phyloP scores from a whole-genome alignment of 176 grass and related monocot genomes.

The Puccinellia tenuiflora region DNA sequence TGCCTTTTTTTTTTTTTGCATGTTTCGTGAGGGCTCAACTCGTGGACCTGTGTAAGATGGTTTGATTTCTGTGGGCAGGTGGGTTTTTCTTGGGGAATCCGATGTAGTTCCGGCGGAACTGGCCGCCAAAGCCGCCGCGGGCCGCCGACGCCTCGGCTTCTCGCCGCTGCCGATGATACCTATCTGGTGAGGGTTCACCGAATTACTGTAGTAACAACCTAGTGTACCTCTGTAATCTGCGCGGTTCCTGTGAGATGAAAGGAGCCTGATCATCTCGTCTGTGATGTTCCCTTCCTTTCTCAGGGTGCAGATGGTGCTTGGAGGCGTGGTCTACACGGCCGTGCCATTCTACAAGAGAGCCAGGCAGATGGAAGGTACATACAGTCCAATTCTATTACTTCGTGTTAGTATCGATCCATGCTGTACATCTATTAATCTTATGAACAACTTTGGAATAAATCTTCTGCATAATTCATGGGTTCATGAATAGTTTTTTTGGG shows the following conservation, averaged over 20 bases:
- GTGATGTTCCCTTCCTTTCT: background rate
- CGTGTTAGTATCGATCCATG: background rate
- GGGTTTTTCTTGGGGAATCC: conserved; percentile 39
- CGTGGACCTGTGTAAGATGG: conserved; percentile 15
- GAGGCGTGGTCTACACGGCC: conserved; percentile 37
- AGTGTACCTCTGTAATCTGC: background rate
- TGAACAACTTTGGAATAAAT: background rate
- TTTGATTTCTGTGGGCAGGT: conserved; percentile 23
- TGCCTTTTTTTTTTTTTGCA: background rate
- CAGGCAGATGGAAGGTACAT: conserved; percentile 38
- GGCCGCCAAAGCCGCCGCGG: conserved; percentile 2
- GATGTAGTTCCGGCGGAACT: conserved; percentile 33
- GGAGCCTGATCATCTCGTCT: background rate
- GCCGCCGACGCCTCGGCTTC: conserved; percentile 16
- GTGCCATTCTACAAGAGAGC: conserved; percentile 54
- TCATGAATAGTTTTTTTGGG: background rate
- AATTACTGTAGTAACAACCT: background rate
- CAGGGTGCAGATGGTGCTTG: conserved; percentile 49
- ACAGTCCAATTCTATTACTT: background rate
- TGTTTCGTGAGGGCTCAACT: background rate
- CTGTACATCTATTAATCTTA: background rate
- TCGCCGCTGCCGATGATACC: conserved; percentile 41
- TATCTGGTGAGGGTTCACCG: conserved; percentile 21
- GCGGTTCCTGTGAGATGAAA: background rate
- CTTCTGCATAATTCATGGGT: background rate